Evolutionary conservation across 805 yeast genomes (phyloP), one percentile per base, ranked within the genome.

Genomic region (Sugiyamaella lignohabitans): DNA sequence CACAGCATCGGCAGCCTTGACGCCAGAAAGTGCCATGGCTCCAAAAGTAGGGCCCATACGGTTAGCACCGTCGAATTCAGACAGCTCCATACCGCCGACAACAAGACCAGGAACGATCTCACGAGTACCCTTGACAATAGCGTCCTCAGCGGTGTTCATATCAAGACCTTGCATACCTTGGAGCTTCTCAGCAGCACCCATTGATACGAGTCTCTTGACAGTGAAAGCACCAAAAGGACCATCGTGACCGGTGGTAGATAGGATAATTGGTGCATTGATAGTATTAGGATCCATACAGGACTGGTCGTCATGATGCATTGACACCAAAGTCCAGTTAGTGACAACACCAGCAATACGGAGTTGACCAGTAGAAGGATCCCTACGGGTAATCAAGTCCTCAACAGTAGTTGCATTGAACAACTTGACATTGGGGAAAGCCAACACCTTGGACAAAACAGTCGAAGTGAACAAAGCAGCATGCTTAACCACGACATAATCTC

Each of bases 21-120:
- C 82, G 58, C 91, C 91, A 22, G 84, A 77, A 48, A 81, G 74
- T 29, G 78, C 82, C 89, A 83, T 83, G 40, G 88, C 88, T 50
- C 87, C 88, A 56, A 83, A 83, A 35, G 88, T 82, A 43, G 91
- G 89, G 22, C 89, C 89, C 88, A 83, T 83, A 67, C 91, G 76
- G 74, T 82, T 80, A 55, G 78, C 75, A 21, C 88, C 88, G 58
- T 81, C 86, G 46, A 82, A 76, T 62, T 83, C 88, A 29, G 86
- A 80, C 54, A 81, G 72, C 66, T 83, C 89, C 91, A 83, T 83
- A 57, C 91, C 89, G 42, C 84, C 82, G 50, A 79, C 80, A 48
- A 72, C 62, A 50, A 79, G 70, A 24, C 85, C 85, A 16, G 83
- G 82, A 45, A 72, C 74, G 40, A 79, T 75, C 61, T 79, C 85